Evolutionary conservation across 352 stramenopile genomes (phyloP).

Genomic region (Phytophthora sp.): DNA sequence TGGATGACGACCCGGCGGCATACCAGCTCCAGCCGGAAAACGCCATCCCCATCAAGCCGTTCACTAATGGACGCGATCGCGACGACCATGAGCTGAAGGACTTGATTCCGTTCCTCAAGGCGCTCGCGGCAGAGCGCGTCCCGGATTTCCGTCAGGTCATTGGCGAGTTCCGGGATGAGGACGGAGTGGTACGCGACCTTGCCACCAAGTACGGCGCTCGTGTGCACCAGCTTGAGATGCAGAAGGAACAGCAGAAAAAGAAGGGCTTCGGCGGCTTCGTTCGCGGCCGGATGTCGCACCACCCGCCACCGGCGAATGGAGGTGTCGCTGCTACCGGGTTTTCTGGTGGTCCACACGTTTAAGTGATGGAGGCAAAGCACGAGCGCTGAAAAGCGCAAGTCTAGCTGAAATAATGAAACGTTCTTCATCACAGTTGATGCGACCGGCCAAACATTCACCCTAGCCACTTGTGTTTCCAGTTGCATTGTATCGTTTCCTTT

Average conservation of each 20-base stretch:
- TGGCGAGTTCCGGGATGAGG: constrained; percentile 79
- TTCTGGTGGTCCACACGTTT: constrained; percentile 26
- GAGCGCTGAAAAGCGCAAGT: not conserved
- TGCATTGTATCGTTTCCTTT: too few relatives aligned
- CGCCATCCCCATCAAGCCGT: constrained; percentile 80
- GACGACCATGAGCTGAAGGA: constrained; percentile 82
- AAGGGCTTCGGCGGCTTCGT: constrained; percentile 87
- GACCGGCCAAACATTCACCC: too few relatives aligned
- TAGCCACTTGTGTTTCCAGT: too few relatives aligned
- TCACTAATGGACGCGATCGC: constrained; percentile 81
- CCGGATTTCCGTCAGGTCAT: constrained; percentile 81
- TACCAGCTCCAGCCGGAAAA: constrained; percentile 89
- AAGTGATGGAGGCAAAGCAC: constrained; percentile 4
- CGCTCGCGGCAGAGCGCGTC: constrained; percentile 78
- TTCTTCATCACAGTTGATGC: not conserved
- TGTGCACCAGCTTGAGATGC: constrained; percentile 79
- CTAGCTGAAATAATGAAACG: not conserved
- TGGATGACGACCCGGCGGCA: constrained; percentile 81
- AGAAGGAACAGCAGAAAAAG: constrained; percentile 82
- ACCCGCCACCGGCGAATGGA: constrained; percentile 38
- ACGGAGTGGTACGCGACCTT: constrained; percentile 81
- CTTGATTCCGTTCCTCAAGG: constrained; percentile 87
- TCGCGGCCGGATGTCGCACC: constrained; percentile 70
- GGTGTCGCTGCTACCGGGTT: constrained; percentile 26
- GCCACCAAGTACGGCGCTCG: constrained; percentile 78